Evolutionary conservation across 169 alveolate genomes (phyloP).

Genomic region (Plasmodium knowlesi): DNA sequence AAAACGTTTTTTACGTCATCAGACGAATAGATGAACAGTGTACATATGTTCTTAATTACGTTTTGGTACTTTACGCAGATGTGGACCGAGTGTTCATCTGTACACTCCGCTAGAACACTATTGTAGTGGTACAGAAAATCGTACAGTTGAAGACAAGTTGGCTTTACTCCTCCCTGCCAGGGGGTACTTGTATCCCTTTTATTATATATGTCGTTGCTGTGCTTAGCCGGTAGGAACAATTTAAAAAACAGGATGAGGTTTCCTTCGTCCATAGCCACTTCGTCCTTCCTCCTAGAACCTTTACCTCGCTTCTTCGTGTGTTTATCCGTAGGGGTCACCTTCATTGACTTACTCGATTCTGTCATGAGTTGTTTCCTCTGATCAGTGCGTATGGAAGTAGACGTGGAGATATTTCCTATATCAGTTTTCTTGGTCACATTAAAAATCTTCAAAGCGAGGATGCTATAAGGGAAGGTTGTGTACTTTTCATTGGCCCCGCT

Average conservation of each 20-base stretch:
- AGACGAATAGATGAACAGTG: background rate
- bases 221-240: constrained; percentile 4
- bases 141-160: background rate
- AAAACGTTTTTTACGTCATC: constrained; percentile 30
- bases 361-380: background rate
- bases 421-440: background rate
- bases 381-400: background rate
- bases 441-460: background rate
- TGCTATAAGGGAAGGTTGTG: background rate
- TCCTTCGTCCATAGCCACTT: background rate
- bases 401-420: background rate
- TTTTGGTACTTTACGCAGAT: constrained; percentile 39
- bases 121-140: constrained; percentile 35
- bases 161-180: background rate
- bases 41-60: constrained; percentile 1
- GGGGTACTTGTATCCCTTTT: background rate
- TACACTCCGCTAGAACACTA: constrained; percentile 7
- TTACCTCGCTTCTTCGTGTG: background rate
- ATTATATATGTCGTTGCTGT: background rate
- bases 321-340: background rate
- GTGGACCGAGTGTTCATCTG: constrained; percentile 1
- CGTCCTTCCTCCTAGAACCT: background rate
- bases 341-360: background rate
- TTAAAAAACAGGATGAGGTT: constrained; percentile 13
- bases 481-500: background rate